Base-by-base conservation (phyloP, 129 eudicot genomes). In the Deinandra increscens region DNA sequence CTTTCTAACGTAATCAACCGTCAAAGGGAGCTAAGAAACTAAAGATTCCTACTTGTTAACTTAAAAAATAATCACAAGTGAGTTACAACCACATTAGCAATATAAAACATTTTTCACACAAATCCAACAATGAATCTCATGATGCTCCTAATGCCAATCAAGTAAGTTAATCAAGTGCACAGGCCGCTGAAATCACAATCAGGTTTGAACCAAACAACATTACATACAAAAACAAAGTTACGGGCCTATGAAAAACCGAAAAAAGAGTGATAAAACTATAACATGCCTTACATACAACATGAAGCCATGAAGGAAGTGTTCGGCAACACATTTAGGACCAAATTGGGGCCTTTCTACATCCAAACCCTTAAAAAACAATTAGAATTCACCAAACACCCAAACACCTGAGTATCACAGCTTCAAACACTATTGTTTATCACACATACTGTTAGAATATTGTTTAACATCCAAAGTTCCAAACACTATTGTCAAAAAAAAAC, bases 11-110 rank as follows among this genome's bases (percentile, higher is more conserved):
- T 17, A 14, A 41, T 42, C 66, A 33, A 29, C 15, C 6, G n/a
- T 41, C 14, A 1, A 39, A 26, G 14, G 18, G n/a, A 70, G 11
- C 55, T 56, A 71, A 60, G 37, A 42, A 29, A 31, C 75, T 17
- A 71, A 72, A 46, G 18, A n/a, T n/a, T 55, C 62, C 61, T 5
- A 58, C 64, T 5, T 29, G 17, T 58, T 29, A 56, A 14, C 63
- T 55, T 23, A 8, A 56, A 29, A 26, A 12, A 29, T 6, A 12
- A 29, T 6, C 39, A 12, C 13, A 5, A 26, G 23, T 29, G 1
- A 58, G 19, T 26, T 12, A 58, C 13, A 58, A 58, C 41, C 1
- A 12, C 64, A 58, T 26, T 58, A 58, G 5, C 39, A 58, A 58
- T 3, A 53, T 1, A 12, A 0, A 1, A 13, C 7, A 29, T 31